Evolutionary conservation across 148 eudicot species (phyloP).

Genomic region (Vaccinium vitisidaea): DNA sequence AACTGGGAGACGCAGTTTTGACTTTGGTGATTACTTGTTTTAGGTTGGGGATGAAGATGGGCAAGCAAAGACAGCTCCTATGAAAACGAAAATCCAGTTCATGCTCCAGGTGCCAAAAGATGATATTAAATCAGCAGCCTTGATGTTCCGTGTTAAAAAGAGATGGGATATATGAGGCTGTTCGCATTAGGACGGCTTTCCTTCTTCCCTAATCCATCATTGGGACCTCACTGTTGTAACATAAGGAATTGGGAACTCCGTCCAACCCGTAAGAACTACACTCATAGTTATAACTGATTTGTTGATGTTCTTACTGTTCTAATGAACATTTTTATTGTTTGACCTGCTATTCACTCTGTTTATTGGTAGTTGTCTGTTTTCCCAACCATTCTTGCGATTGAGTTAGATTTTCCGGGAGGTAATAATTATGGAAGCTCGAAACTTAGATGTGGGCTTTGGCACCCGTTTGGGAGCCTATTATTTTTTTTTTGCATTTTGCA

Average conservation of each 20-base stretch:
- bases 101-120: constrained; percentile 98
- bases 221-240: constrained; percentile 20
- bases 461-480: background rate
- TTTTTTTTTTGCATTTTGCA: too few species aligned
- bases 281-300: background rate
- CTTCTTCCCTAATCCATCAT: background rate
- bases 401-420: background rate
- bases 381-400: background rate
- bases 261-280: background rate
- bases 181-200: background rate
- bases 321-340: background rate
- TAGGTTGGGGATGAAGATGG: constrained; percentile 93
- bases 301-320: background rate
- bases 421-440: background rate
- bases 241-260: background rate
- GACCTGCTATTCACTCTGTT: background rate
- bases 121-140: constrained; percentile 66
- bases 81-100: constrained; percentile 86
- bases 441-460: background rate
- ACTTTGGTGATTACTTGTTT: constrained; percentile 10
- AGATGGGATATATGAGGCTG: constrained; percentile 77
- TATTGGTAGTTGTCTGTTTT: background rate
- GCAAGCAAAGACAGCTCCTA: constrained; percentile 77
- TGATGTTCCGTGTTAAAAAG: constrained; percentile 93
- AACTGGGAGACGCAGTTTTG: background rate